phyloP scores from a whole-genome alignment of 2,329 filamentous ascomycete species.

The Scedosporium apiospermum region DNA sequence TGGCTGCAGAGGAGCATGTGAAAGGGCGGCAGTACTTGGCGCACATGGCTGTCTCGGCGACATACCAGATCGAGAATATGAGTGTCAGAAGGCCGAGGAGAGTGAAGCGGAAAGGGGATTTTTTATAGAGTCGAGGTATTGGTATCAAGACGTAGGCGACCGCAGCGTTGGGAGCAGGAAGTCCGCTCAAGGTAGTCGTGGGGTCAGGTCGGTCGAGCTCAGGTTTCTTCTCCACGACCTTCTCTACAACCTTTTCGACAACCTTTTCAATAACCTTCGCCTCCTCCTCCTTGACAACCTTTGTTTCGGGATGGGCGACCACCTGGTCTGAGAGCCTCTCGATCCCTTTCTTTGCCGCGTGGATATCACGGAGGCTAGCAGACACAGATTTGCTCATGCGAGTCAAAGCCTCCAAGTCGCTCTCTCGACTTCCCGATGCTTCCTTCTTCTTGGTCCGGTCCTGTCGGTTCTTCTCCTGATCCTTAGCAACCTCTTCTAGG shows the following conservation, averaged over 20 bases:
- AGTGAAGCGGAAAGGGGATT: slow-evolving; percentile 37
- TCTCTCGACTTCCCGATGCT: not conserved
- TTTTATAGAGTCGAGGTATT: slow-evolving; percentile 36
- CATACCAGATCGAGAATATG: slow-evolving; percentile 40
- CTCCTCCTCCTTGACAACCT: not conserved
- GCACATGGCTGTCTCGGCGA: slow-evolving; percentile 45
- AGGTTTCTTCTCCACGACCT: not conserved
- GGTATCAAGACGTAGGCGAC: slow-evolving; percentile 31
- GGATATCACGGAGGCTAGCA: slow-evolving; percentile 41
- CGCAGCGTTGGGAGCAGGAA: slow-evolving; percentile 6
- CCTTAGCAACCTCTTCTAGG: slow-evolving; percentile 8
- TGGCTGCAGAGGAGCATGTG: slow-evolving; percentile 31
- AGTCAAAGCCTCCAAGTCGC: slow-evolving; percentile 32
- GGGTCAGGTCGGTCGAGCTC: not conserved
- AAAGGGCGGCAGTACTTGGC: slow-evolving; percentile 41
- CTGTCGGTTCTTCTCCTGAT: slow-evolving; percentile 10
- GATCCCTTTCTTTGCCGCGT: slow-evolving; percentile 47
- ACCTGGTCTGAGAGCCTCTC: slow-evolving; percentile 46
- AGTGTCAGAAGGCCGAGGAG: slow-evolving; percentile 35
- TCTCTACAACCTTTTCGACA: not conserved
- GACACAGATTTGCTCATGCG: slow-evolving; percentile 44
- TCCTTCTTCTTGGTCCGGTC: slow-evolving; percentile 16
- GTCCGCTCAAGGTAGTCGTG: not conserved
- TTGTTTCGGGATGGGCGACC: slow-evolving; percentile 30
- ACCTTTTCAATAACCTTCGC: not conserved